Conservation (phyloP, 306 rosid genomes). For the Hippophae rhamnoides region DNA sequence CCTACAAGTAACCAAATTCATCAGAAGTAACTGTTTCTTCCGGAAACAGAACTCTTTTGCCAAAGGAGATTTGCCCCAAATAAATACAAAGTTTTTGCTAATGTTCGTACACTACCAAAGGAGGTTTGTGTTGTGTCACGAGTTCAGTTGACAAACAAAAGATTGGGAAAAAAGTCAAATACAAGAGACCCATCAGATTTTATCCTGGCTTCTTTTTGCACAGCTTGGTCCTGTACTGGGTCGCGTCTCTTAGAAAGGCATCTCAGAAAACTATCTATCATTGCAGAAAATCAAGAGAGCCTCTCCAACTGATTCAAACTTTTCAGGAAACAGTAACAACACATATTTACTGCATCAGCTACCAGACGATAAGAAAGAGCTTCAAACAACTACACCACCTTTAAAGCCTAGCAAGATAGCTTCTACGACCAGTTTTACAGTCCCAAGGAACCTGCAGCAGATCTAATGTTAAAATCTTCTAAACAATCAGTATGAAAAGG, state of each 20-base stretch:
- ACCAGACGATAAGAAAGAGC: too few relatives aligned
- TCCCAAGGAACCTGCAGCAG: constrained; percentile 46
- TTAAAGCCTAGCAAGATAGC: constrained; percentile 8
- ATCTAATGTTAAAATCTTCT: constrained; percentile 14
- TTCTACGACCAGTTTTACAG: constrained; percentile 21
- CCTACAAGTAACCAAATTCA: neutral
- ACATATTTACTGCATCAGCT: too few relatives aligned
- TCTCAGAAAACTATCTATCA: constrained; percentile 1
- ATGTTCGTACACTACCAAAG: constrained; percentile 20
- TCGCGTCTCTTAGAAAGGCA: constrained; percentile 13
- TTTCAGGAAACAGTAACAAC: constrained; percentile 16
- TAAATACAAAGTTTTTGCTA: constrained; percentile 22
- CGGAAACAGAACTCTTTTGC: constrained; percentile 35
- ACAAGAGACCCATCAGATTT: constrained; percentile 24
- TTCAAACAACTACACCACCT: too few relatives aligned
- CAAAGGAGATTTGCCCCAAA: constrained; percentile 85
- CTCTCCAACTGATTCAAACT: constrained; percentile 20
- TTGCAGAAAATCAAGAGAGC: constrained; percentile 18
- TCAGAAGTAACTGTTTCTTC: constrained; percentile 21
- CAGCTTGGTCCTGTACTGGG: constrained; percentile 15
- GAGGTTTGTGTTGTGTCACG: constrained; percentile 16
- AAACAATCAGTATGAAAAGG: constrained; percentile 7
- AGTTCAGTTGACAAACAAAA: constrained; percentile 22
- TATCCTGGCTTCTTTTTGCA: constrained; percentile 27
- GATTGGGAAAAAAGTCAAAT: constrained; percentile 15